Evolutionary conservation across 352 stramenopile species (phyloP), one percentile per base, ranked within the genome.

Genomic region (Phytophthora ohioensis): DNA sequence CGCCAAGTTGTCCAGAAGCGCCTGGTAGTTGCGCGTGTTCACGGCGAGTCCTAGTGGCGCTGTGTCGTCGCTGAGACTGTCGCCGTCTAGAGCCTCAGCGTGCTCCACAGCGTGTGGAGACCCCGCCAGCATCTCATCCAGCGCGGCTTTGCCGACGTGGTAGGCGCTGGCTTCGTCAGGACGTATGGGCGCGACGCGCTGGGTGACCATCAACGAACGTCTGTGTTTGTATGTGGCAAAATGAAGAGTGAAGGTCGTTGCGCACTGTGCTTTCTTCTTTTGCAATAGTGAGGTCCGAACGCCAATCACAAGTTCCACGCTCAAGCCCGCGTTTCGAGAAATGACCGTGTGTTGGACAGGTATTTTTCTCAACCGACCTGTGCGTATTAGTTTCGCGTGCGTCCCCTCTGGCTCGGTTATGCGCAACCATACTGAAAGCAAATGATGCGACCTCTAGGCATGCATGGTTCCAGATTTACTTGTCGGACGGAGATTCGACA

Each of bases 11-110:
- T 77, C 63, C 34, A 91, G 67, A 41, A 91, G 56, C 64, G 80
- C 76, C 53, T 85, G 67, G 65, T 91, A 91, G 69, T 90, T 88
- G 69, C 75, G 73, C 43, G 84, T 90, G 68, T 84, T 81, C 45
- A 91, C 72, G 43, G 84, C 80, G 11, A 91, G 47, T 17, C 86
- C 86, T 17, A 92, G 34, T 11, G 73, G 73, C 41, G 64, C 71
- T 12, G 57, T 55, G 48, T 78, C 75, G 46, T 76, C 67, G 11
- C 71, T 5, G 8, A 21, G 2, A 27, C 34, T 58, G 15, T 71
- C 21, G 21, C 21, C 67, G 30, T 73, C 30, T 6, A 63, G 6
- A 10, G 48, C 48, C 15, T 75, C 63, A 6, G 57, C 62, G 30
- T 64, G 17, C 53, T 72, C 68, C 32, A 71, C 63, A 0, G 52